Evolutionary conservation across 2,329 filamentous ascomycete genomes (phyloP).

Genomic region (Epichloe sibirici): DNA sequence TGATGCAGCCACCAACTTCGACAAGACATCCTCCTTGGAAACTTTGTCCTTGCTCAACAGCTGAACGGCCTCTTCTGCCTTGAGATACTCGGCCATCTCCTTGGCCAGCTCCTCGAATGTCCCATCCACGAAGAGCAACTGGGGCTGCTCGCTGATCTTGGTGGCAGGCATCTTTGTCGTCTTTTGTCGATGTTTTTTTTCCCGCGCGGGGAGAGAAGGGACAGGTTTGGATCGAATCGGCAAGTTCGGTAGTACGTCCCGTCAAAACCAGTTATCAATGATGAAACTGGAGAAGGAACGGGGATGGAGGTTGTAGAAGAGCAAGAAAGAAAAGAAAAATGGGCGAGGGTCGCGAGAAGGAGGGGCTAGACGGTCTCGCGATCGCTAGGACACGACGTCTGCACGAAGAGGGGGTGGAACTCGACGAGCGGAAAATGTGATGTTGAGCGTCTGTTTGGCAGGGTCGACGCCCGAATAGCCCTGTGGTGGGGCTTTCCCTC

Average conservation of each 20-base stretch:
- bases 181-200: constrained; percentile 3
- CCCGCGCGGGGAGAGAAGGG: not conserved
- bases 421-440: constrained; percentile 15
- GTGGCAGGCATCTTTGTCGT: constrained; percentile 15
- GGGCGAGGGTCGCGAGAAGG: constrained; percentile 10
- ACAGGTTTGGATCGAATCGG: not conserved
- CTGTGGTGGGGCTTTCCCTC: constrained; percentile 22
- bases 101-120: constrained; percentile 83
- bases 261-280: too few relatives aligned
- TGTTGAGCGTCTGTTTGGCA: constrained; percentile 15
- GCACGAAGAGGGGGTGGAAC: constrained; percentile 12
- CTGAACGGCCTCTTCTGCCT: constrained; percentile 66
- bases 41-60: constrained; percentile 57
- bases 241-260: not conserved
- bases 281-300: too few relatives aligned
- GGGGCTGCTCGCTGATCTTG: constrained; percentile 36
- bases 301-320: constrained; percentile 2
- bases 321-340: constrained; percentile 15
- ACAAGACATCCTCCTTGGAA: constrained; percentile 69
- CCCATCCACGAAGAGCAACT: constrained; percentile 74
- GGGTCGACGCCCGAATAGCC: constrained; percentile 24
- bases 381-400: constrained; percentile 8
- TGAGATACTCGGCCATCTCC: constrained; percentile 91
- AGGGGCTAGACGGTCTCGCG: constrained; percentile 13
- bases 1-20: constrained; percentile 77